phyloP scores from a whole-genome alignment of 148 eudicot species.

The Cornus florida region DNA sequence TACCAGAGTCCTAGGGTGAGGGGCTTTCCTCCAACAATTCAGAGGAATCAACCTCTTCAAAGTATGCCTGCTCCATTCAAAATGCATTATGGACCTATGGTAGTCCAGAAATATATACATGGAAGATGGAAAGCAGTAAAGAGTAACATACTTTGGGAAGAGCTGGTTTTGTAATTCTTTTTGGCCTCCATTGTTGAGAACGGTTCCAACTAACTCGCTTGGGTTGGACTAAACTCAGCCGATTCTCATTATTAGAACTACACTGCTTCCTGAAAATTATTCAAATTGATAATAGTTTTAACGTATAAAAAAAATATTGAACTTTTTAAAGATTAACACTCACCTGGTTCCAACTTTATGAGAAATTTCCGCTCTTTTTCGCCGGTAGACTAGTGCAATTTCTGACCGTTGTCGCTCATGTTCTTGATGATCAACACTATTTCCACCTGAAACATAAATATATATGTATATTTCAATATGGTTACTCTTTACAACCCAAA shows the following conservation, averaged over 20 bases:
- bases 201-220: too few species aligned
- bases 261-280: conserved; percentile 34
- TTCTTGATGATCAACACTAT: conserved; percentile 22
- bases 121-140: conserved; percentile 4
- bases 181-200: conserved; percentile 46
- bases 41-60: conserved; percentile 84
- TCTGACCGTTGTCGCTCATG: conserved; percentile 14
- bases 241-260: conserved; percentile 31
- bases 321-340: not conserved
- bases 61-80: conserved; percentile 64
- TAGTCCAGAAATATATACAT: not conserved
- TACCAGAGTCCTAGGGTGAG: conserved; percentile 67
- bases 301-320: not conserved
- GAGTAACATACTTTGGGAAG: conserved; percentile 64
- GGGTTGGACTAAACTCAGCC: too few species aligned
- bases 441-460: conserved; percentile 10
- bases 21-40: conserved; percentile 95
- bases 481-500: not conserved
- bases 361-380: conserved; percentile 22
- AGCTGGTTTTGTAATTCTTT: conserved; percentile 69
- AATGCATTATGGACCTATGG: not conserved
- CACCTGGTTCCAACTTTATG: conserved; percentile 17
- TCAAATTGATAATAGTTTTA: not conserved
- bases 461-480: too few species aligned
- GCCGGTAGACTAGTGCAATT: conserved; percentile 40